Percentiles rank a stretch among this genome's conserved stretches.
Evolutionary conservation across 176 grass and related monocot genomes (phyloP).

Genomic region (Stipa capillata): DNA sequence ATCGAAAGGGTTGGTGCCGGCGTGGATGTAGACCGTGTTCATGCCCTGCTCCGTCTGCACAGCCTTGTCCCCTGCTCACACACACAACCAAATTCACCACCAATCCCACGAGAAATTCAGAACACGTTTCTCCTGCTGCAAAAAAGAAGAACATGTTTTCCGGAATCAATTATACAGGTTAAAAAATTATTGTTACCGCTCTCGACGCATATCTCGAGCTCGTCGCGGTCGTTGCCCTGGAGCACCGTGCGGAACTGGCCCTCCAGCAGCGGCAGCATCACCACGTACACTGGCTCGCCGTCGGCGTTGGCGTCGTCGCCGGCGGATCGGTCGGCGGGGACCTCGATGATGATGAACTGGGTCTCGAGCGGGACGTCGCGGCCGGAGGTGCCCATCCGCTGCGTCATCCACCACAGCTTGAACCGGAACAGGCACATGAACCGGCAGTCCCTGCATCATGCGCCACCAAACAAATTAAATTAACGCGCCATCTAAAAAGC

Average conservation of each 20-base stretch:
- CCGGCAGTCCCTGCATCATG: constrained; percentile 37
- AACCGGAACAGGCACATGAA: constrained; percentile 79
- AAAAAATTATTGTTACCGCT: constrained; percentile 37
- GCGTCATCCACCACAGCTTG: constrained; percentile 79
- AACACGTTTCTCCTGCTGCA: neutral
- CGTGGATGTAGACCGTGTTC: constrained; percentile 62
- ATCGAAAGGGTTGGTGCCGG: constrained; percentile 62
- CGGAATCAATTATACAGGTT: too few species aligned
- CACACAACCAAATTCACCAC: neutral
- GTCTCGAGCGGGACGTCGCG: constrained; percentile 79
- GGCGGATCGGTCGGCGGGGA: neutral
- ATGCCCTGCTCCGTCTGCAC: constrained; percentile 45
- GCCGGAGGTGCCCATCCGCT: constrained; percentile 53
- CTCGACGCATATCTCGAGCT: constrained; percentile 73
- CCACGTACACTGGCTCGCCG: constrained; percentile 38
- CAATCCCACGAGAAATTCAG: neutral
- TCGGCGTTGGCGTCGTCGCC: neutral
- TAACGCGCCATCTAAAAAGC: too few species aligned
- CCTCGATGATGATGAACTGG: constrained; percentile 86
- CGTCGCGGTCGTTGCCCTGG: constrained; percentile 59
- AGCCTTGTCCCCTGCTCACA: constrained; percentile 44
- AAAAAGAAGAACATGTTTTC: neutral
- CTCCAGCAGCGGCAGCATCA: constrained; percentile 78
- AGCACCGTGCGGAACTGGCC: constrained; percentile 66
- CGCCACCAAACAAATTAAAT: neutral